Conservation (phyloP, 768 basidiomycete species). For the Suillus placidus region DNA sequence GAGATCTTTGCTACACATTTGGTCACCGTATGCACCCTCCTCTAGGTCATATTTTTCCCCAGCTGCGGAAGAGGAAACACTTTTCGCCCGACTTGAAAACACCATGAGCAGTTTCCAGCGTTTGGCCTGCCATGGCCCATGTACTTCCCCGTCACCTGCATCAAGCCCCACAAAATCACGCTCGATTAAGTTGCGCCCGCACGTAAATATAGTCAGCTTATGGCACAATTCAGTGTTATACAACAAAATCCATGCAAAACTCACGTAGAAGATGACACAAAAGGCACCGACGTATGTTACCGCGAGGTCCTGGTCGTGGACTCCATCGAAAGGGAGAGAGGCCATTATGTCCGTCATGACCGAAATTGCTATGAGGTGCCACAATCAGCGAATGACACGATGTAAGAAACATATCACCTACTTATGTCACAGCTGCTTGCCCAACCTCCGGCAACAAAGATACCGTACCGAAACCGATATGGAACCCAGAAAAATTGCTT, state of each 20-base stretch:
- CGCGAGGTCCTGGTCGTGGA: conserved; percentile 53
- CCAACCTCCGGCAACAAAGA: conserved; percentile 65
- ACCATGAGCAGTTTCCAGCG: background rate
- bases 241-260: conserved; percentile 14
- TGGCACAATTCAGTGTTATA: background rate
- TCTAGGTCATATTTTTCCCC: background rate
- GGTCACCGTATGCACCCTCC: background rate
- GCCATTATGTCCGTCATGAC: conserved; percentile 62
- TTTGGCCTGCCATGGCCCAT: background rate
- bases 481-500: conserved; percentile 69
- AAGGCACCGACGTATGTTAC: conserved; percentile 65
- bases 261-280: conserved; percentile 58
- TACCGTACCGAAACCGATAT: conserved; percentile 65
- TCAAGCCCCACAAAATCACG: background rate
- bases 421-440: conserved; percentile 68
- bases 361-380: conserved; percentile 48
- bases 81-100: background rate
- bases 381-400: background rate
- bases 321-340: conserved; percentile 54
- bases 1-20: background rate
- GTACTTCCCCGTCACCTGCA: background rate
- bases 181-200: background rate
- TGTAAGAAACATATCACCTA: conserved; percentile 33
- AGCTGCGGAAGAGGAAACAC: background rate
- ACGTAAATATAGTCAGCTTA: background rate